Evolutionary conservation across 164 flowering plant genomes (phyloP).

Genomic region (Annona squamosa): DNA sequence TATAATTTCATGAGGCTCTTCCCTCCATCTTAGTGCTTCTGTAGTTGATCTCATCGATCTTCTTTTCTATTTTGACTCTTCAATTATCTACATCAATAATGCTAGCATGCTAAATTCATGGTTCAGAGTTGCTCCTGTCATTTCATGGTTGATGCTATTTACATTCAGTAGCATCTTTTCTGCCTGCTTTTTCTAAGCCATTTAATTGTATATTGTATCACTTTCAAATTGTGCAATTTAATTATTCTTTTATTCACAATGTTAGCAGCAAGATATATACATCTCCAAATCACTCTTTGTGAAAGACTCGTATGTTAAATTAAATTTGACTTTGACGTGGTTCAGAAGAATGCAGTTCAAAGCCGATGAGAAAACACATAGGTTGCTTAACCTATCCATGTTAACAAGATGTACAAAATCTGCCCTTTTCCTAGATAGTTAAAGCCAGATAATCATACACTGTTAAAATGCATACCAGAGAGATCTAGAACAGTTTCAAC

Average conservation of each 20-base stretch:
- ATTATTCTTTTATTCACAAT: background rate
- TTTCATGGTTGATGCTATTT: background rate
- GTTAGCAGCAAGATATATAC: background rate
- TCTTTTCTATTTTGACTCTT: background rate
- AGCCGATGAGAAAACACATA: too few species aligned
- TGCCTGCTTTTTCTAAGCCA: background rate
- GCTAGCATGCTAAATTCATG: background rate
- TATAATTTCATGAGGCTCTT: background rate
- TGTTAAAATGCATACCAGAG: slow-evolving; percentile 45
- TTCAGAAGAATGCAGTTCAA: background rate
- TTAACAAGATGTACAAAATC: background rate
- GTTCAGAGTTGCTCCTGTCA: background rate
- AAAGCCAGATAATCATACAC: slow-evolving; percentile 1
- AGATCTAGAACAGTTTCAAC: slow-evolving; percentile 83
- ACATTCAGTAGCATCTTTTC: background rate
- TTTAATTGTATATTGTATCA: too few species aligned
- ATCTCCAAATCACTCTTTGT: background rate
- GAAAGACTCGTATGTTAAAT: background rate
- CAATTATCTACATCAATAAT: background rate
- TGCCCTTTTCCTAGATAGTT: background rate
- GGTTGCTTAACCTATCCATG: background rate
- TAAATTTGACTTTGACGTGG: background rate
- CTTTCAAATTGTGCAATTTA: too few species aligned
- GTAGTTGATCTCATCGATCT: background rate
- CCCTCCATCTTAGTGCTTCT: background rate